Conservation (phyloP, 2,329 filamentous ascomycete genomes). For the Trichoderma asperellum region DNA sequence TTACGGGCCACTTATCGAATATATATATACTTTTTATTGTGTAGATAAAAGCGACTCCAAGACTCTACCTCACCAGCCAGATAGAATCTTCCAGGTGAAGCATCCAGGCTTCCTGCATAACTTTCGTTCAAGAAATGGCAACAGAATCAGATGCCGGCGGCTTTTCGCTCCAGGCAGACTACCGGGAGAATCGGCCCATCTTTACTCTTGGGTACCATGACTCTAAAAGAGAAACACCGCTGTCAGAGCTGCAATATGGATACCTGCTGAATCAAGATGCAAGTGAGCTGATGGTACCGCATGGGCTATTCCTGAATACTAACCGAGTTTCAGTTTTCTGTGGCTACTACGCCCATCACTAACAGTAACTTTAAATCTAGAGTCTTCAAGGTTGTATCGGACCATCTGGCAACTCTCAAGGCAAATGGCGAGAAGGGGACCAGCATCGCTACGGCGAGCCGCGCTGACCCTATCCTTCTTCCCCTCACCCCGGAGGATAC, state of each 20-base stretch:
- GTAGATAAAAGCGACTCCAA: neutral
- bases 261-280: slow-evolving; percentile 71
- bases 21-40: neutral
- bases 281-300: slow-evolving; percentile 43
- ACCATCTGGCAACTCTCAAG: slow-evolving; percentile 56
- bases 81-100: slow-evolving; percentile 8
- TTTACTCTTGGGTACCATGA: slow-evolving; percentile 80
- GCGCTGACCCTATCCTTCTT: slow-evolving; percentile 61
- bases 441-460: slow-evolving; percentile 50
- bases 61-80: neutral
- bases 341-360: slow-evolving; percentile 78
- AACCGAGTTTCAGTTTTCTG: slow-evolving; percentile 64
- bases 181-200: slow-evolving; percentile 37
- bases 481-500: slow-evolving; percentile 82
- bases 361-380: slow-evolving; percentile 72
- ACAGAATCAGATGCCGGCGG: slow-evolving; percentile 18
- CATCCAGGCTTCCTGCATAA: neutral
- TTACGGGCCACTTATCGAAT: neutral
- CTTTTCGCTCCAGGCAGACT: slow-evolving; percentile 16
- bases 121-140: slow-evolving; percentile 7
- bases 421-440: slow-evolving; percentile 44
- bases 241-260: slow-evolving; percentile 66
- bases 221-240: slow-evolving; percentile 61
- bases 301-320: slow-evolving; percentile 14
- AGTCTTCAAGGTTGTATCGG: slow-evolving; percentile 64